Base-by-base conservation (phyloP, 345 rosid genomes). In the Acer campestre region DNA sequence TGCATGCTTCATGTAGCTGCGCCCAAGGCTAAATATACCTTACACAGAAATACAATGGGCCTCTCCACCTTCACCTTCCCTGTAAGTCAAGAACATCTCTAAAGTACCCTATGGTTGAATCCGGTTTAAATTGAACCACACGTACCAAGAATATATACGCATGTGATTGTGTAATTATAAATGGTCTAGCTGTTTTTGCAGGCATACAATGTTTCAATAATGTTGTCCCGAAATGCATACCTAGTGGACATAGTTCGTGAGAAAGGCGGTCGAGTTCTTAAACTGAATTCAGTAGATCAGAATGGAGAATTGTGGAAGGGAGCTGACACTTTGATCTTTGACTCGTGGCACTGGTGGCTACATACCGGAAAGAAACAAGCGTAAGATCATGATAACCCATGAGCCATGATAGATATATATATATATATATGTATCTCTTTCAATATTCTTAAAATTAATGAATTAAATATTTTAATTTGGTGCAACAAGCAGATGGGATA, bases 311-410 rank as follows among this genome's bases (percentile, higher is more conserved):
- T 84, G 3, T 94, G 98, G 98, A 85, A 78, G 79, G 86, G 69
- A 1, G 83, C 74, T 18, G 93, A 93, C 72, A 78, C 84, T 20
- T 71, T 94, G 83, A 23, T 93, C 63, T 94, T 93, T 80, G 82
- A 94, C 59, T 72, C 97, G 3, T 94, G 98, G 98, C 98, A 94
- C 72, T 94, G 98, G 98, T 94, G 98, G 98, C 90, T 88, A 66
- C 98, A 94, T 71, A 82, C 87, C 0, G 91, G 84, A 23, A 79
- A 90, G 71, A 93, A 95, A 75, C 98, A 95, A 81, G 88, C 90
- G 89, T 95, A 82, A 63, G 85, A n/a, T 1, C 6, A 25, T 18
- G 11, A 44, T 18, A 7, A 70, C 1, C 18, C 4, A 9, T n/a
- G 29, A 27, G 29, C 14, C 8, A n/a, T 46, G 2, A 42, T 31